Evolutionary conservation across 2,329 filamentous ascomycete genomes (phyloP).

Genomic region (Epichloe glyceriae): DNA sequence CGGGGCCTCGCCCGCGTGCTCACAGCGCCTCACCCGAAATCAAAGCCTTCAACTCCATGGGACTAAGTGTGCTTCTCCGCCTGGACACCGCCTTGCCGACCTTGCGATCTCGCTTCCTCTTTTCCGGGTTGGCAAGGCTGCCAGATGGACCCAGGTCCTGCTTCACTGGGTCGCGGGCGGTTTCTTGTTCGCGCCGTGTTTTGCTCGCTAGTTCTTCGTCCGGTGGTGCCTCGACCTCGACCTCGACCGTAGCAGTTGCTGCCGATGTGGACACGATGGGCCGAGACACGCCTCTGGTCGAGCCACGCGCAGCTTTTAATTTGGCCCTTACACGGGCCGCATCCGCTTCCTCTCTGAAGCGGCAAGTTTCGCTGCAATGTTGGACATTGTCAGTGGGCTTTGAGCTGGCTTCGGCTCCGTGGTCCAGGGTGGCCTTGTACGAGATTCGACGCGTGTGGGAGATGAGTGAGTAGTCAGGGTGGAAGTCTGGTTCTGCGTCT

Average conservation of each 20-base stretch:
- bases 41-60: constrained; percentile 59
- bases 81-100: constrained; percentile 44
- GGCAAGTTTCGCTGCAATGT: constrained; percentile 49
- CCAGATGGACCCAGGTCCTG: constrained; percentile 5
- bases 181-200: neutral
- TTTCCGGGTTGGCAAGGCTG: constrained; percentile 17
- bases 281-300: constrained; percentile 19
- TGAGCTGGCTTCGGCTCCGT: constrained; percentile 25
- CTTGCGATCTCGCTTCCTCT: constrained; percentile 39
- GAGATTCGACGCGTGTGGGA: neutral
- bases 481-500: neutral
- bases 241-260: neutral
- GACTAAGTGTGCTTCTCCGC: constrained; percentile 61
- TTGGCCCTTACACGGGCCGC: constrained; percentile 51
- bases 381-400: constrained; percentile 46
- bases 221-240: neutral
- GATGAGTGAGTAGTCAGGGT: neutral
- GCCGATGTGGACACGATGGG: constrained; percentile 10
- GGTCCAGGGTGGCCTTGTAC: neutral
- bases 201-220: constrained; percentile 9
- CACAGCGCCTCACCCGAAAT: constrained; percentile 37
- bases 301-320: constrained; percentile 38
- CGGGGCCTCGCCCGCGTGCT: neutral
- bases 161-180: constrained; percentile 20
- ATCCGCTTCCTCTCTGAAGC: constrained; percentile 52